Conservation (phyloP, 352 stramenopile genomes). For the Phytophthora crassamura region DNA sequence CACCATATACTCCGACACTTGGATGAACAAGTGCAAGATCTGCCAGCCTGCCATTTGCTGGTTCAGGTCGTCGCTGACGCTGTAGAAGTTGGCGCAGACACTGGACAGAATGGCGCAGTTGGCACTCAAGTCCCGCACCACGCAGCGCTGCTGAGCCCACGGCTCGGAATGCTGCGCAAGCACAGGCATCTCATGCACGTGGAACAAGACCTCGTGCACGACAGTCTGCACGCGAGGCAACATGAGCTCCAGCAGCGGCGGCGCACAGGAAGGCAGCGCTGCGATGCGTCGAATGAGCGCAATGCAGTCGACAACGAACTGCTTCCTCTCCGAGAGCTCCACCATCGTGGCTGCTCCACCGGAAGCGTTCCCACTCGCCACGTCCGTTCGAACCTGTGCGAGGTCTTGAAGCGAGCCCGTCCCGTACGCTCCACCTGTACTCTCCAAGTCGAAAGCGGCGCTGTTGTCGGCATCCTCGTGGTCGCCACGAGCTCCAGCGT, state of each 20-base stretch:
- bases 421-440: constrained; percentile 39
- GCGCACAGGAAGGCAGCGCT: constrained; percentile 60
- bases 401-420: constrained; percentile 76
- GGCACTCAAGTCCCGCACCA: constrained; percentile 67
- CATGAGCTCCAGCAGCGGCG: constrained; percentile 58
- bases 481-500: constrained; percentile 35
- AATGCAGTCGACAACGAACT: constrained; percentile 80
- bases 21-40: constrained; percentile 70
- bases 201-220: constrained; percentile 52
- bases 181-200: constrained; percentile 55
- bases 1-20: constrained; percentile 65
- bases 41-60: constrained; percentile 72
- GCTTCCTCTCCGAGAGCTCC: constrained; percentile 72
- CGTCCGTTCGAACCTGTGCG: constrained; percentile 62
- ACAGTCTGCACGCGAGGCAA: constrained; percentile 53
- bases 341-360: constrained; percentile 34
- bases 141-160: constrained; percentile 55
- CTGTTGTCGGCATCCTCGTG: constrained; percentile 51
- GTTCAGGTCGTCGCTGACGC: constrained; percentile 56
- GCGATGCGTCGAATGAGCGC: constrained; percentile 74
- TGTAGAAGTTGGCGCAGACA: constrained; percentile 69
- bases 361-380: constrained; percentile 43
- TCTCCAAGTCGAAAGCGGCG: constrained; percentile 46
- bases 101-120: constrained; percentile 68
- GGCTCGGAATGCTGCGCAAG: constrained; percentile 45